These are phyloP conservation scores for Trametes cubensis DNA, from an alignment of 768 basidiomycete species.

Conservation along the genomic window DNA sequence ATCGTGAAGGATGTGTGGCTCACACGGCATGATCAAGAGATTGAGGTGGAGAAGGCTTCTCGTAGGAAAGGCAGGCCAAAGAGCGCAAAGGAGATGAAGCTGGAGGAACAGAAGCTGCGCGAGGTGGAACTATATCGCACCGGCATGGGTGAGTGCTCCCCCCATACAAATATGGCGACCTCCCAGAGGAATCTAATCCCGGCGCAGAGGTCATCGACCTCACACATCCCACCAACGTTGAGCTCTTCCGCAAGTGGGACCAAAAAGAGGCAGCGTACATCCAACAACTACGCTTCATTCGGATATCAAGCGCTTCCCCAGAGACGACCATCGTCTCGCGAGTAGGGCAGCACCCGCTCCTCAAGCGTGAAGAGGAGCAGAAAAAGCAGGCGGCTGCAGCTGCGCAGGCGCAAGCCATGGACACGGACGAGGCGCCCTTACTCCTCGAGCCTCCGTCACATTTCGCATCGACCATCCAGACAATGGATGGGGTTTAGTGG, in stretches of 20 bases:
- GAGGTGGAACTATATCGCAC: constrained; percentile 78
- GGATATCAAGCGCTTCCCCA: constrained; percentile 64
- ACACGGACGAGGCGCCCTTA: constrained; percentile 33
- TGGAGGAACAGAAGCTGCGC: constrained; percentile 70
- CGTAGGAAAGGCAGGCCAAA: constrained; percentile 79
- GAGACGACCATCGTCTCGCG: constrained; percentile 53
- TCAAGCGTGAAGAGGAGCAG: constrained; percentile 27
- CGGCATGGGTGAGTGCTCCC: constrained; percentile 65
- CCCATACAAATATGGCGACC: not conserved
- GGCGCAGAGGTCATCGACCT: constrained; percentile 75
- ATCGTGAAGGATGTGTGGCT: constrained; percentile 73
- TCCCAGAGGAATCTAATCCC: constrained; percentile 2
- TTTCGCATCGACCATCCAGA: constrained; percentile 42
- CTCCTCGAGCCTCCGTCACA: constrained; percentile 36
- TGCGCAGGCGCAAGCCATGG: constrained; percentile 26
- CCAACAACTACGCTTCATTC: constrained; percentile 72
- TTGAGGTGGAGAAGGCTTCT: constrained; percentile 59
- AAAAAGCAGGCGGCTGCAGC: not conserved
- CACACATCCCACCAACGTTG: constrained; percentile 69
- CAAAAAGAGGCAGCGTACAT: constrained; percentile 73
- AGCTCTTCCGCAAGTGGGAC: constrained; percentile 78
- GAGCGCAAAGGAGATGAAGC: constrained; percentile 61
- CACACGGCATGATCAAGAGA: constrained; percentile 65
- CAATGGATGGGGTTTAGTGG: constrained; percentile 37
- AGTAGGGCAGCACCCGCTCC: constrained; percentile 57